A percentile compares a stretch with the other conserved stretches of the same genome.
These are phyloP conservation scores for Senecio squalidus DNA, from an alignment of 140 eudicot genomes.

Conservation along the genomic window DNA sequence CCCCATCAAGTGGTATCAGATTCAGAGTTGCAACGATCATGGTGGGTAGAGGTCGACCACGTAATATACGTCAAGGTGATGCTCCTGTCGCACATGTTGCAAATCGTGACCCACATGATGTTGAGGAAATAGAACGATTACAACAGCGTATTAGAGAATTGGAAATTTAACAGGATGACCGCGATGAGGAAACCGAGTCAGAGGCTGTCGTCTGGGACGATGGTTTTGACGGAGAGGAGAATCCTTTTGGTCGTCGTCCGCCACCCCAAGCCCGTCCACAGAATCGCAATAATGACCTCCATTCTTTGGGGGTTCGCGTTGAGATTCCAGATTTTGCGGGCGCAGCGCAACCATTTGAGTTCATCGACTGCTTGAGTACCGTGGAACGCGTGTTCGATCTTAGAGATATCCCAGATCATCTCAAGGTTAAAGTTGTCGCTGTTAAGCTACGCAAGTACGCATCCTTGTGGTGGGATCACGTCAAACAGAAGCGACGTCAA, in stretches of 20 bases:
- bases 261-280: not conserved
- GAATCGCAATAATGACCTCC: not conserved
- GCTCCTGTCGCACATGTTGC: not conserved
- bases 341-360: not conserved
- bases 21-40: not conserved
- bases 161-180: not conserved
- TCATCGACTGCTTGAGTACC: not conserved
- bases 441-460: not conserved
- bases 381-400: not conserved
- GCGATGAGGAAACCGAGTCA: not conserved
- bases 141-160: constrained; percentile 5
- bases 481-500: not conserved
- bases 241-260: constrained; percentile 6
- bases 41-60: not conserved
- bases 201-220: not conserved
- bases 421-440: constrained; percentile 6
- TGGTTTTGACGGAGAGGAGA: not conserved
- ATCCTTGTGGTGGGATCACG: too few species aligned
- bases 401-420: not conserved
- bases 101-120: not conserved
- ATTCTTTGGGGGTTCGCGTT: not conserved
- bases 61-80: not conserved
- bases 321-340: constrained; percentile 4
- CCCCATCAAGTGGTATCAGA: constrained; percentile 15
- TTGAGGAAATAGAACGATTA: not conserved